phyloP scores from a whole-genome alignment of 1,284 basidiomycete species.

The Fereydounia khargensis region DNA sequence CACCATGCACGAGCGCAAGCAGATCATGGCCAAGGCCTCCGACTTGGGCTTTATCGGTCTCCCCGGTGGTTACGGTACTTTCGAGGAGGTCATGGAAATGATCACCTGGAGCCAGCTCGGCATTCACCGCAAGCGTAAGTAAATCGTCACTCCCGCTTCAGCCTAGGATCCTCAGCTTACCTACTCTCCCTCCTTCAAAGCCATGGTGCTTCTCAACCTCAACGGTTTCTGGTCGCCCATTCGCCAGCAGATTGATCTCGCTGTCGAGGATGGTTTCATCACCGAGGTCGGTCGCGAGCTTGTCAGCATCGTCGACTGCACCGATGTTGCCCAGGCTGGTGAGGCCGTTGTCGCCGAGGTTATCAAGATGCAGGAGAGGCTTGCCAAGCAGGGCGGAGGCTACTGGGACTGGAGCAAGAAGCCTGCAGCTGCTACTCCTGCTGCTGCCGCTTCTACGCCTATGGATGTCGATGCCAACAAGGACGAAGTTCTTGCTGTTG shows the following conservation, averaged over 20 bases:
- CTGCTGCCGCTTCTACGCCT: neutral
- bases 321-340: conserved; percentile 66
- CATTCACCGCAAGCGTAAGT: conserved; percentile 82
- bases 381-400: conserved; percentile 27
- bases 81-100: conserved; percentile 86
- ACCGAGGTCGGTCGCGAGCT: conserved; percentile 22
- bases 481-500: conserved; percentile 36
- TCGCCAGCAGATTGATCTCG: conserved; percentile 69
- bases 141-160: neutral
- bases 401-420: conserved; percentile 49
- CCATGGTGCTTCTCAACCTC: conserved; percentile 79
- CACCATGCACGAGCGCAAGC: conserved; percentile 89
- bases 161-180: conserved; percentile 26
- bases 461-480: conserved; percentile 24
- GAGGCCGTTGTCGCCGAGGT: conserved; percentile 42
- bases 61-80: conserved; percentile 87
- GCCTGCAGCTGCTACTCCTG: neutral
- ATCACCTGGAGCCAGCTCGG: conserved; percentile 87
- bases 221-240: conserved; percentile 75
- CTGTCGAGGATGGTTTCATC: conserved; percentile 70
- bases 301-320: conserved; percentile 62
- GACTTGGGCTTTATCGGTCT: conserved; percentile 76
- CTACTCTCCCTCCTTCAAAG: too few species aligned
- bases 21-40: conserved; percentile 76
- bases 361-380: conserved; percentile 15